These are phyloP conservation scores for Dispira simplex DNA, from an alignment of 192 early-diverging fungal species.

Conservation along the genomic window DNA sequence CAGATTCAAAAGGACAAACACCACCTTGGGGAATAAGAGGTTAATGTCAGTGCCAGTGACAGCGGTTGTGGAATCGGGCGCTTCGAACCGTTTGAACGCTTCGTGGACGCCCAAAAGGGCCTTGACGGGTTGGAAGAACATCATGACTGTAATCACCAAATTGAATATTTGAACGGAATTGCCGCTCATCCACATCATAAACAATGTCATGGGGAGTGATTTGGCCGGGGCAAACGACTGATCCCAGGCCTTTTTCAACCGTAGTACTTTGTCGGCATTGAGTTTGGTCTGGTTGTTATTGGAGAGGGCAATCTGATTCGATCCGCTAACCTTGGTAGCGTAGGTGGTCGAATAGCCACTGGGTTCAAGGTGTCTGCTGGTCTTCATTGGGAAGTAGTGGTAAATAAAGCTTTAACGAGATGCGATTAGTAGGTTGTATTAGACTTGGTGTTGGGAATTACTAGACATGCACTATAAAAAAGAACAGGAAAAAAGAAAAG, in stretches of 20 bases:
- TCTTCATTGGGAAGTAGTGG: background rate
- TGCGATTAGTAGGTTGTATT: no score
- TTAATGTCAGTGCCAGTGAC: conserved; percentile 29
- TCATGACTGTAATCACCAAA: conserved; percentile 92
- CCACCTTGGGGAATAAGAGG: conserved; percentile 62
- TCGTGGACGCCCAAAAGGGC: conserved; percentile 55
- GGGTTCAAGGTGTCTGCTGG: background rate
- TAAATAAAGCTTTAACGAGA: no score
- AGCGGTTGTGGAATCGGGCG: conserved; percentile 20
- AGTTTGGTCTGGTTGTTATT: background rate
- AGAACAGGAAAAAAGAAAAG: background rate
- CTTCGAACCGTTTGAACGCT: conserved; percentile 65
- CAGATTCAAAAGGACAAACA: conserved; percentile 70
- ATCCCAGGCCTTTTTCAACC: conserved; percentile 91
- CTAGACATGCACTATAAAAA: no score
- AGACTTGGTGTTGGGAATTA: no score
- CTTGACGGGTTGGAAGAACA: conserved; percentile 72
- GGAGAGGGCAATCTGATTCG: background rate
- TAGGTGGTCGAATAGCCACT: background rate
- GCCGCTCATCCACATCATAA: conserved; percentile 99
- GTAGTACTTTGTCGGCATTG: conserved; percentile 18
- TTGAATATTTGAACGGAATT: conserved; percentile 91
- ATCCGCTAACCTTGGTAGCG: background rate
- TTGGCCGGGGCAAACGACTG: conserved; percentile 78
- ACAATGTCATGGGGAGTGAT: conserved; percentile 87